Conservation (phyloP, 805 yeast species). For the Metschnikowia peoriensis region DNA sequence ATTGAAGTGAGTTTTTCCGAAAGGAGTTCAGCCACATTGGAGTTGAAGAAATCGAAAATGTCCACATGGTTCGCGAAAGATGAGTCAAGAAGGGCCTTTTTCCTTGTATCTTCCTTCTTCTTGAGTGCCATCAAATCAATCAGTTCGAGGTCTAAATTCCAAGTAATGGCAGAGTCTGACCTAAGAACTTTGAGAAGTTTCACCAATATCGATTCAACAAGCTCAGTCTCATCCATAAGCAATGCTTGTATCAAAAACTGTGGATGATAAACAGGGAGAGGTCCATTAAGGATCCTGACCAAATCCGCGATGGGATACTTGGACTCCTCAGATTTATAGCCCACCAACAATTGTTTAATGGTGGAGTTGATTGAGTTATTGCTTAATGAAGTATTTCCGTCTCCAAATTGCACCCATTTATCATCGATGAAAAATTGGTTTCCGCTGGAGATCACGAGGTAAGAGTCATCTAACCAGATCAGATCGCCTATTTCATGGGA, state of each 20-base stretch:
- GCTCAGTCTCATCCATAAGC: constrained; percentile 54
- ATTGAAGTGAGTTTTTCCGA: constrained; percentile 59
- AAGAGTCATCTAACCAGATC: constrained; percentile 78
- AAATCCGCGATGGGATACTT: constrained; percentile 58
- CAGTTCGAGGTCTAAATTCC: constrained; percentile 35
- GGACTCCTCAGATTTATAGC: constrained; percentile 23
- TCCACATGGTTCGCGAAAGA: constrained; percentile 19
- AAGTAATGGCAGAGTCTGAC: constrained; percentile 24
- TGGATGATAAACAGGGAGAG: constrained; percentile 87
- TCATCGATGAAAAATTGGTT: constrained; percentile 86
- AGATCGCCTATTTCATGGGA: constrained; percentile 86
- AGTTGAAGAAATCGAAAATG: constrained; percentile 36
- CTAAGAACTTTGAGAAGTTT: constrained; percentile 54
- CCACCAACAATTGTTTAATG: constrained; percentile 38
- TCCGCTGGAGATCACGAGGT: constrained; percentile 81
- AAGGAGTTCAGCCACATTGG: constrained; percentile 46
- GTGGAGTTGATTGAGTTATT: constrained; percentile 50
- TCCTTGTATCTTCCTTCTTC: neutral
- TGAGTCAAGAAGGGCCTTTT: neutral
- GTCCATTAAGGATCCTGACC: constrained; percentile 80
- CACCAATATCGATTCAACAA: constrained; percentile 57
- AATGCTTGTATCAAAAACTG: constrained; percentile 77
- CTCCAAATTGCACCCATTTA: constrained; percentile 44
- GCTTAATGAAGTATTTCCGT: constrained; percentile 2
- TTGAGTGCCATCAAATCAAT: constrained; percentile 15